phyloP scores from a whole-genome alignment of 805 yeast genomes.

The Saccharomycopsis oosterbeekiorum region DNA sequence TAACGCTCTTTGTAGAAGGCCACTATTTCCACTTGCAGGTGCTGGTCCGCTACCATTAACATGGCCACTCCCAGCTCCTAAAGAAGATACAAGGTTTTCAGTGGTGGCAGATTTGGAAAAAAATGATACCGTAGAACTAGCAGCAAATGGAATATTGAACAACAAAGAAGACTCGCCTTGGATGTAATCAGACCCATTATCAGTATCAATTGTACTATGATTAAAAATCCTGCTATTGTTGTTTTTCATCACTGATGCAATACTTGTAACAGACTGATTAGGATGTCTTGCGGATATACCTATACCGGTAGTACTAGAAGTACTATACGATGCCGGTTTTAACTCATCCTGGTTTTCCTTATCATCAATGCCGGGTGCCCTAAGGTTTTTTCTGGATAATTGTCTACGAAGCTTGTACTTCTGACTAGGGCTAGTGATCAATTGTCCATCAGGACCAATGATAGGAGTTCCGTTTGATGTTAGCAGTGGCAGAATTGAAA shows the following conservation, averaged over 20 bases:
- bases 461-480: constrained; percentile 3
- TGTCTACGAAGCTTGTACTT: constrained; percentile 13
- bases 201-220: not conserved
- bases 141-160: constrained; percentile 19
- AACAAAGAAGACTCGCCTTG: constrained; percentile 8
- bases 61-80: constrained; percentile 1
- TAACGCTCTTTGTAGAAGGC: constrained; percentile 4
- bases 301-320: constrained; percentile 35
- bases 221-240: not conserved
- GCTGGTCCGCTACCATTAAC: not conserved
- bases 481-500: not conserved
- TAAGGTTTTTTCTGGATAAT: constrained; percentile 13
- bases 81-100: not conserved
- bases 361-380: constrained; percentile 3
- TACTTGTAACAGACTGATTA: constrained; percentile 1
- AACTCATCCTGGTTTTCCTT: constrained; percentile 16
- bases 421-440: constrained; percentile 16
- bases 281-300: constrained; percentile 25
- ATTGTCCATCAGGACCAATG: constrained; percentile 7
- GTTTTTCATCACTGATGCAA: not conserved
- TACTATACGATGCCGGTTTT: constrained; percentile 21
- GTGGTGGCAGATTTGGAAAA: not conserved
- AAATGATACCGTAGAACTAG: constrained; percentile 12
- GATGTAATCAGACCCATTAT: not conserved
- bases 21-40: not conserved